phyloP scores from a whole-genome alignment of 1,139 yeast genomes.

The Taphrina deformans region DNA sequence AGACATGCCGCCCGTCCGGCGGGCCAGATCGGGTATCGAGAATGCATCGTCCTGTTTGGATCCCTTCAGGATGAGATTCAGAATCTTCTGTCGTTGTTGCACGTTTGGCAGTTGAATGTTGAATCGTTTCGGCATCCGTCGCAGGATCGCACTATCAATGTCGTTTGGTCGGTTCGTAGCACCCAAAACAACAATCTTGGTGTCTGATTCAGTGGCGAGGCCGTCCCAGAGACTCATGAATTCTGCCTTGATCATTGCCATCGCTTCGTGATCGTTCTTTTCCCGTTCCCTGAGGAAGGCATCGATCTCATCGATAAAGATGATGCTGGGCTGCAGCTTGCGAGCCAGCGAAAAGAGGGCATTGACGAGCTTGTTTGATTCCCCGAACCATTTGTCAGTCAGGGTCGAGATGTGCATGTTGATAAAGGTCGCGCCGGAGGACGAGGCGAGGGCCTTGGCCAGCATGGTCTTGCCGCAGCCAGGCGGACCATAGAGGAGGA shows the following conservation, averaged over 20 bases:
- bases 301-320: slow-evolving; percentile 94
- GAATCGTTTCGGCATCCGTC: slow-evolving; percentile 91
- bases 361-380: slow-evolving; percentile 88
- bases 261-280: slow-evolving; percentile 89
- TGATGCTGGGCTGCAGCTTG: slow-evolving; percentile 89
- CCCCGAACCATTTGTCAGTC: slow-evolving; percentile 99
- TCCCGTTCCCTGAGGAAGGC: slow-evolving; percentile 81
- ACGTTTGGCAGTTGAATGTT: slow-evolving; percentile 72
- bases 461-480: slow-evolving; percentile 98
- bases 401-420: slow-evolving; percentile 91
- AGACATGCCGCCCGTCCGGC: slow-evolving; percentile 69
- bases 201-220: slow-evolving; percentile 57
- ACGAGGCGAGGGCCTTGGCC: slow-evolving; percentile 91
- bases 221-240: slow-evolving; percentile 98
- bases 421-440: slow-evolving; percentile 87
- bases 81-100: slow-evolving; percentile 67
- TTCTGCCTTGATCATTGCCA: slow-evolving; percentile 91
- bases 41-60: slow-evolving; percentile 64
- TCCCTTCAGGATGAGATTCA: slow-evolving; percentile 60
- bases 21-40: slow-evolving; percentile 61
- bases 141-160: slow-evolving; percentile 85
- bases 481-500: slow-evolving; percentile 90
- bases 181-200: slow-evolving; percentile 83
- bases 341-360: slow-evolving; percentile 89
- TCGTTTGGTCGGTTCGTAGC: slow-evolving; percentile 93